These are phyloP conservation scores for Leptographium wingfieldii DNA, from an alignment of 2,329 filamentous ascomycete species.

Conservation along the genomic window DNA sequence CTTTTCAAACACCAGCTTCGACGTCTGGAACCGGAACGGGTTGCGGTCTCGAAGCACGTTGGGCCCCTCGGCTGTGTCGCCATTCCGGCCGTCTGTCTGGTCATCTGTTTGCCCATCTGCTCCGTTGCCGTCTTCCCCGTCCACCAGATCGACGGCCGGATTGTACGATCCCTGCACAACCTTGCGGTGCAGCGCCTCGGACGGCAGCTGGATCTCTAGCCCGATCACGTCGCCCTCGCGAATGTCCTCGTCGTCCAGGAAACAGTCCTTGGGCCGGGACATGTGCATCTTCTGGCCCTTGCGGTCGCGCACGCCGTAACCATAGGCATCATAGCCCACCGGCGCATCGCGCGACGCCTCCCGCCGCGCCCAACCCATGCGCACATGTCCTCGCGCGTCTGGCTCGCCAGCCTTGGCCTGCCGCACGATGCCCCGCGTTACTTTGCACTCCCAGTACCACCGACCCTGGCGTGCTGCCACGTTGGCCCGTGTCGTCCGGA, in stretches of 20 bases:
- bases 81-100: neutral
- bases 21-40: conserved; percentile 84
- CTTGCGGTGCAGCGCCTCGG: conserved; percentile 74
- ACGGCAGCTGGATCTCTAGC: conserved; percentile 80
- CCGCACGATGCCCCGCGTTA: conserved; percentile 57
- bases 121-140: conserved; percentile 32
- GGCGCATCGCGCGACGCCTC: conserved; percentile 75
- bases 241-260: conserved; percentile 64
- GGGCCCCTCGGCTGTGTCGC: conserved; percentile 31
- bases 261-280: conserved; percentile 86
- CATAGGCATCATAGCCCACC: conserved; percentile 82
- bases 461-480: conserved; percentile 79
- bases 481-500: conserved; percentile 82
- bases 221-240: conserved; percentile 89
- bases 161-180: conserved; percentile 82
- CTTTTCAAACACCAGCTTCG: conserved; percentile 78
- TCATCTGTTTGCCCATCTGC: neutral
- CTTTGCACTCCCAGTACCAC: conserved; percentile 89
- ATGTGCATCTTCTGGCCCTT: conserved; percentile 86
- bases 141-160: conserved; percentile 59
- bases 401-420: conserved; percentile 20
- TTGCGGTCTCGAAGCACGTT: conserved; percentile 93
- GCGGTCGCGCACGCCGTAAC: conserved; percentile 83
- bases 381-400: conserved; percentile 48
- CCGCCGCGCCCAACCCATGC: conserved; percentile 74